Evolutionary conservation across 441 rosid genomes (phyloP).

Genomic region (Pelargonium australe): DNA sequence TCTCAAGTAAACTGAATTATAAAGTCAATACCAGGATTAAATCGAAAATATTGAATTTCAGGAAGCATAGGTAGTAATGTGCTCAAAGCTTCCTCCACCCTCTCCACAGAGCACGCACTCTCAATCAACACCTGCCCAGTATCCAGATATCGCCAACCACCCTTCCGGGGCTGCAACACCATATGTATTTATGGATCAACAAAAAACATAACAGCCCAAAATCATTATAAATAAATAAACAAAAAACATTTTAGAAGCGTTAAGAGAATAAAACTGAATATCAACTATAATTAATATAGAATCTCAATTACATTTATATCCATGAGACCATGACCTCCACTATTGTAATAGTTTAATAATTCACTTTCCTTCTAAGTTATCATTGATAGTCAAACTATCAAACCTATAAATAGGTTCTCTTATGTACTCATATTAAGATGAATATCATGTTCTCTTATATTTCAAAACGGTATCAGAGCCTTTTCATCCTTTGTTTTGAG

Average conservation of each 20-base stretch:
- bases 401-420: too few relatives aligned
- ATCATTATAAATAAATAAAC: not conserved
- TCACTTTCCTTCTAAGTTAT: too few relatives aligned
- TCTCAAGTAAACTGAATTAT: constrained; percentile 12
- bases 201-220: constrained; percentile 11
- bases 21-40: constrained; percentile 68
- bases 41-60: constrained; percentile 81
- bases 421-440: too few relatives aligned
- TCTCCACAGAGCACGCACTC: constrained; percentile 95
- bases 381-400: too few relatives aligned
- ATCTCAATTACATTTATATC: too few relatives aligned
- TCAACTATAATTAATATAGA: too few relatives aligned
- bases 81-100: constrained; percentile 95
- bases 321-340: not conserved
- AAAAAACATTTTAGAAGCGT: not conserved
- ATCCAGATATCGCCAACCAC: constrained; percentile 98
- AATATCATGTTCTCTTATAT: too few relatives aligned
- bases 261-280: too few relatives aligned
- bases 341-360: not conserved
- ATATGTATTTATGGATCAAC: constrained; percentile 14
- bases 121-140: constrained; percentile 97
- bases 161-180: constrained; percentile 65
- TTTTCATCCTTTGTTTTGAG: too few relatives aligned
- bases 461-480: too few relatives aligned
- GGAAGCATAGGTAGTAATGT: constrained; percentile 90